Base-by-base conservation (phyloP, 306 rosid species). In the Herpetospermum pedunculosum region DNA sequence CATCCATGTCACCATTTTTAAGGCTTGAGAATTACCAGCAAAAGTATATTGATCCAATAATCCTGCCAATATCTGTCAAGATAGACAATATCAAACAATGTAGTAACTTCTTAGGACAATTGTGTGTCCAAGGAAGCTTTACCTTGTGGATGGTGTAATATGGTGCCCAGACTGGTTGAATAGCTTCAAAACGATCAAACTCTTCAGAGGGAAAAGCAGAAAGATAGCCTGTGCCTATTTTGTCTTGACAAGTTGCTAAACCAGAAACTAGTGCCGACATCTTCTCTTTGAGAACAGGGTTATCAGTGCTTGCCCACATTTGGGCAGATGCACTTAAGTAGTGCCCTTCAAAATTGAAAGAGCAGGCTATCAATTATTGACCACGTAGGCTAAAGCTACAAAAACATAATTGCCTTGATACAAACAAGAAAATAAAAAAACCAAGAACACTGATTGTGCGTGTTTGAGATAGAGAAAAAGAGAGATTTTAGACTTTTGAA, bases 71-170 rank as follows among this genome's bases (percentile, higher is more conserved):
- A 95, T 87, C 99, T 95, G 91, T 75, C 69, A 49, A 79, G 58
- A 73, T 26, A 70, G 2, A 81, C 25, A 54, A 68, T 65, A 65
- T 37, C 8, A 57, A 43, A 67, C 60, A 8, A 44, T 10, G 55
- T 15, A 46, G 1, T 43, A 69, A 44, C 37, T 69, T 69, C 40
- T 69, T 18, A 44, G 23, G 25, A 26, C 38, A 69, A 34, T 69
- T 44, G 5, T 14, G 54, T 28, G 37, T 44, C n/a, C 0, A 65
- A 57, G 32, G 4, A 55, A 52, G 30, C 28, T 72, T 41, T 82
- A 94, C 98, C 97, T 94, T 94, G 88, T 94, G 98, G 77, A 94
- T 85, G 75, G 98, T 94, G 85, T 94, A 94, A 77, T 94, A 94
- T 50, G 98, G 97, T 77, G 97, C 98, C 97, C 98, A 94, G n/a